A percentile compares a stretch with the other conserved stretches of the same genome.
phyloP scores from a whole-genome alignment of 441 rosid genomes.

The Corymbia calophylla region DNA sequence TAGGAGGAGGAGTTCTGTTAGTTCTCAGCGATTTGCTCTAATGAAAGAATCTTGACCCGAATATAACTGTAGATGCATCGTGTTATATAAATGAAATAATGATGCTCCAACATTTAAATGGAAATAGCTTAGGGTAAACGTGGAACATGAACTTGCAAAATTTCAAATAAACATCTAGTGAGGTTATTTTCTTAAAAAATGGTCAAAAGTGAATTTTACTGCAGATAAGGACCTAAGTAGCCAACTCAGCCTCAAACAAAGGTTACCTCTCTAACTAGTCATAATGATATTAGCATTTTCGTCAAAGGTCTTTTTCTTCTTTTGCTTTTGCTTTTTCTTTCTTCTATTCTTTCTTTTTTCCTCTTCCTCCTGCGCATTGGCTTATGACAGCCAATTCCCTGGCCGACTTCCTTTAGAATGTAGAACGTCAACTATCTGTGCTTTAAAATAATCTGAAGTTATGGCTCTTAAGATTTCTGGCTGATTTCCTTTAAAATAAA shows the following conservation, averaged over 20 bases:
- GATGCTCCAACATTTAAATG: no score
- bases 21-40: not conserved
- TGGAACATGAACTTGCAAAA: no score
- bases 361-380: not conserved
- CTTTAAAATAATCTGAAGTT: no score
- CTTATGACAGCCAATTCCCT: not conserved
- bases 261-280: not conserved
- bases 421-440: not conserved
- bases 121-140: no score
- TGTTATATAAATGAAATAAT: not conserved
- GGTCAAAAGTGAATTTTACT: no score
- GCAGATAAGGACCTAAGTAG: no score
- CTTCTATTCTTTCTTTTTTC: no score
- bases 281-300: not conserved
- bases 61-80: not conserved
- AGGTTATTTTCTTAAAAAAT: no score
- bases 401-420: not conserved
- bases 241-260: not conserved
- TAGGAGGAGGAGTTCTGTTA: not conserved
- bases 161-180: rapidly evolving
- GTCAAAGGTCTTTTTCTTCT: not conserved
- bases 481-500: rapidly evolving
- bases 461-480: rapidly evolving
- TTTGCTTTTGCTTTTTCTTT: no score
- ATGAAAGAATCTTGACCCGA: not conserved